Conservation (phyloP, 2,329 filamentous ascomycete genomes). For the Hypoxylon sp. region DNA sequence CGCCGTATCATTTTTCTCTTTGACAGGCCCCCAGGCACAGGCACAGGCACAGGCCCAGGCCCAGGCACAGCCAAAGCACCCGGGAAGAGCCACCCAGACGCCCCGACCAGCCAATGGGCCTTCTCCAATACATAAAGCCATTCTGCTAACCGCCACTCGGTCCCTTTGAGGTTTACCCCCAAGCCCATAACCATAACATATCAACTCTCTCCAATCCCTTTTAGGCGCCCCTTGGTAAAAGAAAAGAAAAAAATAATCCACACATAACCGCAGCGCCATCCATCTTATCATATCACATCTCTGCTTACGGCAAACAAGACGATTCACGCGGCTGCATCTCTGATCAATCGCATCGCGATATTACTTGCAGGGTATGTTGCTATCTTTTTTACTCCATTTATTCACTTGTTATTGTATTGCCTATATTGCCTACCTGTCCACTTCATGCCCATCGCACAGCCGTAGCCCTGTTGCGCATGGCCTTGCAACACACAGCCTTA, state of each 20-base stretch:
- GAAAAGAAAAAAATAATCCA: too few relatives aligned
- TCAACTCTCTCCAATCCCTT: not conserved
- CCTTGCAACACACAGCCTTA: slow-evolving; percentile 11
- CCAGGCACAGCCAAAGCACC: slow-evolving; percentile 4
- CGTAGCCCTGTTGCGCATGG: slow-evolving; percentile 1
- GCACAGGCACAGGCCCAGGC: slow-evolving; percentile 17
- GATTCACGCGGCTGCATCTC: slow-evolving; percentile 17
- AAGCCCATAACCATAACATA: not conserved
- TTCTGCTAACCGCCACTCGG: not conserved
- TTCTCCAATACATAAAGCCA: not conserved
- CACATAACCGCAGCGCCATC: too few relatives aligned
- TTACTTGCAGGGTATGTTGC: slow-evolving; percentile 31
- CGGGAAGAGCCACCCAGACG: not conserved
- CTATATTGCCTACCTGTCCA: too few relatives aligned
- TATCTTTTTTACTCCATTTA: slow-evolving; percentile 12
- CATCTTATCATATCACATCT: not conserved
- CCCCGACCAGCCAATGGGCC: not conserved
- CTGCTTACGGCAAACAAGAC: not conserved
- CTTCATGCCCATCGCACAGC: slow-evolving; percentile 1
- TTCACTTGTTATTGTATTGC: too few relatives aligned
- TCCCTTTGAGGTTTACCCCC: not conserved
- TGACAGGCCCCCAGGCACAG: slow-evolving; percentile 29
- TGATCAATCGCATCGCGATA: slow-evolving; percentile 31
- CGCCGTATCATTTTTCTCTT: slow-evolving; percentile 29
- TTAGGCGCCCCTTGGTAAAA: not conserved